These are phyloP conservation scores for Penicillium bialowiezense DNA, from an alignment of 495 filamentous ascomycete genomes.

Conservation along the genomic window DNA sequence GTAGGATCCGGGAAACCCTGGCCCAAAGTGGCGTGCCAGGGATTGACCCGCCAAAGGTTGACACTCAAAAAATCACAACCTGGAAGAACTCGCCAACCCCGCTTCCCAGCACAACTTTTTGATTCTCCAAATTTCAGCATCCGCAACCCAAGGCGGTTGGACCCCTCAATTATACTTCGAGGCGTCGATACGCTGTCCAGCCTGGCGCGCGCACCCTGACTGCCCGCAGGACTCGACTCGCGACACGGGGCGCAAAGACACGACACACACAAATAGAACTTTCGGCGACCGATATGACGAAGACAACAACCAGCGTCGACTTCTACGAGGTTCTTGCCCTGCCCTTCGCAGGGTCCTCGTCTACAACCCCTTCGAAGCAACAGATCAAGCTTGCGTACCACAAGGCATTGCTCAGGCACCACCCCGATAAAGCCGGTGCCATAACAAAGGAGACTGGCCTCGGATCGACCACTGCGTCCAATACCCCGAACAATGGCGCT, in stretches of 20 bases:
- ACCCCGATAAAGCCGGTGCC: slow-evolving; percentile 68
- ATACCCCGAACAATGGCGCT: neutral
- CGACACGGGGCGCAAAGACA: neutral
- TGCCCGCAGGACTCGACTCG: neutral
- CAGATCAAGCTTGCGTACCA: slow-evolving; percentile 75
- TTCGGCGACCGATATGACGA: slow-evolving; percentile 18
- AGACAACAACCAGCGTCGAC: slow-evolving; percentile 20
- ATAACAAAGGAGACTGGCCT: slow-evolving; percentile 13
- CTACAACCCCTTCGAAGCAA: slow-evolving; percentile 32
- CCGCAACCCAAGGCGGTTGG: slow-evolving; percentile 2
- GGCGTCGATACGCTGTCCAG: neutral
- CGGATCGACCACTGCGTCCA: neutral
- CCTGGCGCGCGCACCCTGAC: slow-evolving; percentile 1
- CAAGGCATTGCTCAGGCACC: slow-evolving; percentile 70
- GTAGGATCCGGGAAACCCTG: neutral
- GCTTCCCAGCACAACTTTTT: slow-evolving; percentile 1
- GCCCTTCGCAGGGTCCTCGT: slow-evolving; percentile 27
- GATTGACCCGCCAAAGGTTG: slow-evolving; percentile 1
- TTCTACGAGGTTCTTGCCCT: slow-evolving; percentile 57
- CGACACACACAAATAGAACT: neutral
- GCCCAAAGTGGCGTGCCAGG: slow-evolving; percentile 10
- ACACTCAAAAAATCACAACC: neutral
- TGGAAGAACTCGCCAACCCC: slow-evolving; percentile 8
- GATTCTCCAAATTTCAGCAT: no score
- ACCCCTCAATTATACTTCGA: slow-evolving; percentile 1